These are phyloP conservation scores for Samsoniella hepiali DNA, from an alignment of 2,329 filamentous ascomycete genomes.

Conservation along the genomic window DNA sequence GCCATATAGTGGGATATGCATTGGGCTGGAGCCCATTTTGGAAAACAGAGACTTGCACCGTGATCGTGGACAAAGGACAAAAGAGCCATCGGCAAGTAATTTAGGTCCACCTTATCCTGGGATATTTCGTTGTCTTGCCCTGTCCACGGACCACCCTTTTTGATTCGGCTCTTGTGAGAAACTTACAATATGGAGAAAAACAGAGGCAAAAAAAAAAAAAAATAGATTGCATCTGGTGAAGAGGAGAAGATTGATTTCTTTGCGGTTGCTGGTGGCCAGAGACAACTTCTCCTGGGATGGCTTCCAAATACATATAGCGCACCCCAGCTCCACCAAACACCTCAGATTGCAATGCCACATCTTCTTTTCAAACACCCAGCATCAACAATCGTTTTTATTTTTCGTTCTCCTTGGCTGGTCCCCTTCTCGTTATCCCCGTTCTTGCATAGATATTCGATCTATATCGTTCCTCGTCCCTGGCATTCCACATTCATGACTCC, in stretches of 20 bases:
- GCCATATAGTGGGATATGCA: not conserved
- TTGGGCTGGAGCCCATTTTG: no score
- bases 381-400: constrained; percentile 1
- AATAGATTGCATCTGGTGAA: not conserved
- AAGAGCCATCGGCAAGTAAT: constrained; percentile 1
- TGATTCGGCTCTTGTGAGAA: constrained; percentile 2
- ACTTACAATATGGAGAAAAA: not conserved
- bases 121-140: constrained; percentile 13
- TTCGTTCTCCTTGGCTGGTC: not conserved
- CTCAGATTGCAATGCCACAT: constrained; percentile 1
- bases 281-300: not conserved
- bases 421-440: not conserved
- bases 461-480: not conserved
- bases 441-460: constrained; percentile 1
- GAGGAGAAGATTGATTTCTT: no score
- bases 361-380: not conserved
- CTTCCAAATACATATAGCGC: constrained; percentile 12
- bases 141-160: constrained; percentile 5
- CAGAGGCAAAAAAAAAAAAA: not conserved
- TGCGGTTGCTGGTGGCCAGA: not conserved
- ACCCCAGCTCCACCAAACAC: constrained; percentile 10
- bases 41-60: no score
- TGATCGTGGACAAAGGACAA: constrained; percentile 1
- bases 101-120: not conserved
- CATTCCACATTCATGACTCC: no score